A percentile compares a stretch with the other conserved stretches of the same genome.
Evolutionary conservation across 2,329 filamentous ascomycete species (phyloP).

Genomic region (Aspergillus ochraceoroseus): DNA sequence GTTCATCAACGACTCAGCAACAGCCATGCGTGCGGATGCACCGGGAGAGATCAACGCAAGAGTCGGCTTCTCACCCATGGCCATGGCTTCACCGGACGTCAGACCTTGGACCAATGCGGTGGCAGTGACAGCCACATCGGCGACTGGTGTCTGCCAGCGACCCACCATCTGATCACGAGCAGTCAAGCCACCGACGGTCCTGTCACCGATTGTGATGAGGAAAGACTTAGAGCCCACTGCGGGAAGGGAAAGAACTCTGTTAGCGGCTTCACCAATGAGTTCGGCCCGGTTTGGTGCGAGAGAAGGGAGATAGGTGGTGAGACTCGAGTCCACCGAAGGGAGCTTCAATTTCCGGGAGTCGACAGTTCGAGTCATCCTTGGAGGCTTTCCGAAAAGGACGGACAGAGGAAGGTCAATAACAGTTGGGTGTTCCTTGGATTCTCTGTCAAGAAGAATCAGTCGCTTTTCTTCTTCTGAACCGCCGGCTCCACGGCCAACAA

Average conservation of each 20-base stretch:
- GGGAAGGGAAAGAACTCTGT: slow-evolving; percentile 76
- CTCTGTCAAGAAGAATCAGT: slow-evolving; percentile 74
- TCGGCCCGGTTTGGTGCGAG: slow-evolving; percentile 44
- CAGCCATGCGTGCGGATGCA: slow-evolving; percentile 92
- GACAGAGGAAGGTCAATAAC: slow-evolving; percentile 89
- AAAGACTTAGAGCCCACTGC: slow-evolving; percentile 96
- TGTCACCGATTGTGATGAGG: slow-evolving; percentile 92
- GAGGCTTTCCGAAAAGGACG: slow-evolving; percentile 79
- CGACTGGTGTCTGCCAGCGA: slow-evolving; percentile 89
- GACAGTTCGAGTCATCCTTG: slow-evolving; percentile 72
- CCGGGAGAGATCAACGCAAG: slow-evolving; percentile 84
- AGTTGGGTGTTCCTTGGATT: slow-evolving; percentile 66
- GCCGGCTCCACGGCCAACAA: slow-evolving; percentile 72
- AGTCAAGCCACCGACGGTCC: slow-evolving; percentile 83
- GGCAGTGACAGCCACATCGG: slow-evolving; percentile 88
- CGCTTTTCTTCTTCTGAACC: slow-evolving; percentile 62
- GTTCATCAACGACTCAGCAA: slow-evolving; percentile 90
- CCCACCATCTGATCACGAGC: slow-evolving; percentile 93
- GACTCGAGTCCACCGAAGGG: slow-evolving; percentile 67
- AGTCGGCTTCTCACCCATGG: slow-evolving; percentile 88
- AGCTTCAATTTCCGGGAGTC: slow-evolving; percentile 64
- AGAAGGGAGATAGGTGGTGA: slow-evolving; percentile 62
- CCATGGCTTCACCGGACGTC: slow-evolving; percentile 89
- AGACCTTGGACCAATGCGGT: slow-evolving; percentile 70
- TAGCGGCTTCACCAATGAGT: slow-evolving; percentile 63